These are phyloP conservation scores for Paramecium octaurelia DNA, from an alignment of 73 alveolate genomes.

Conservation along the genomic window DNA sequence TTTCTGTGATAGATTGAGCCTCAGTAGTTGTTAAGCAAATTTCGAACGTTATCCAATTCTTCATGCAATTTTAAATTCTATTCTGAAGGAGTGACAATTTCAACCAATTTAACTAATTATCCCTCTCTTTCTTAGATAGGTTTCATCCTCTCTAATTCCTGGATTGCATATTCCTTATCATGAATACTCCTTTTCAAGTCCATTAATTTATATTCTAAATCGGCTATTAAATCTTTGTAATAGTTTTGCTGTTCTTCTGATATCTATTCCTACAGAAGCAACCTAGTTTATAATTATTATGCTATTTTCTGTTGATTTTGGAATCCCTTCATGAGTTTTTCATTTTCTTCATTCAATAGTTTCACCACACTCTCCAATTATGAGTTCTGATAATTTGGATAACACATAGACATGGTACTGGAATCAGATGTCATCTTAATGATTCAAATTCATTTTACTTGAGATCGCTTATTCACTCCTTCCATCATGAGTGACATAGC, in stretches of 20 bases:
- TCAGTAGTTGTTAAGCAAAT: not conserved
- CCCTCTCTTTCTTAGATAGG: constrained; percentile 55
- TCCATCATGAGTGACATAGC: constrained; percentile 49
- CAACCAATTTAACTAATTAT: not conserved
- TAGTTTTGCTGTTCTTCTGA: constrained; percentile 49
- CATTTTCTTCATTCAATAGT: constrained; percentile 25
- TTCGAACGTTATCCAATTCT: constrained; percentile 42
- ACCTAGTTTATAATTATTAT: not conserved
- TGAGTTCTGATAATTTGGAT: not conserved
- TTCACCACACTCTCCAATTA: not conserved
- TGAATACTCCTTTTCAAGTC: constrained; percentile 55
- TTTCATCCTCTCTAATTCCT: constrained; percentile 56
- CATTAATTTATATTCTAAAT: constrained; percentile 55
- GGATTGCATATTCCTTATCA: constrained; percentile 61
- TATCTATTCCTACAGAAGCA: constrained; percentile 43
- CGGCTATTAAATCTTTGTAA: constrained; percentile 54
- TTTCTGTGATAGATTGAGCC: not conserved
- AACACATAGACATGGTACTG: not conserved
- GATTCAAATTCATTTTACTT: not conserved
- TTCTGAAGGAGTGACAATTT: constrained; percentile 50
- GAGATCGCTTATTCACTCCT: not conserved
- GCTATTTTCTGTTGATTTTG: not conserved
- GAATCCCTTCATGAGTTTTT: not conserved
- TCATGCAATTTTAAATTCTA: constrained; percentile 53
- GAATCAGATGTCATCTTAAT: not conserved